These are phyloP conservation scores for Fusarium circinatum DNA, from an alignment of 2,329 filamentous ascomycete genomes.

Conservation along the genomic window DNA sequence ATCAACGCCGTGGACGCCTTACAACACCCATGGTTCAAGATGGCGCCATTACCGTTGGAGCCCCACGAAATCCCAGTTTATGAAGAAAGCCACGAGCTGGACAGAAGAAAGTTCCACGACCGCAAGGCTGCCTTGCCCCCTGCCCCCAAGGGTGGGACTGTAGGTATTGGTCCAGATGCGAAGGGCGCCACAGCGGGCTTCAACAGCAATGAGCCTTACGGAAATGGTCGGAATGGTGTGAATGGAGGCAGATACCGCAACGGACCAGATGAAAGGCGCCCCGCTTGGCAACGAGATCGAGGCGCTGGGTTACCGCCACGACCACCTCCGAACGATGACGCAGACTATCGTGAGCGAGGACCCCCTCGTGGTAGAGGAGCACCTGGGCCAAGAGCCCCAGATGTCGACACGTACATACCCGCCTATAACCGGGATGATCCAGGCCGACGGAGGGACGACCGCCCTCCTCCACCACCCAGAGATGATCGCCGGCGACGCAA, in stretches of 20 bases:
- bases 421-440: conserved; percentile 54
- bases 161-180: conserved; percentile 75
- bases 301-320: conserved; percentile 60
- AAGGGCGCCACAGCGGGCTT: conserved; percentile 59
- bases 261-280: conserved; percentile 58
- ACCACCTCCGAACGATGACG: conserved; percentile 48
- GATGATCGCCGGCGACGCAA: conserved; percentile 48
- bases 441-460: conserved; percentile 50
- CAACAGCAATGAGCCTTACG: conserved; percentile 62
- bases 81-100: conserved; percentile 96
- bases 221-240: conserved; percentile 57
- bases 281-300: conserved; percentile 66
- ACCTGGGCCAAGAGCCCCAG: conserved; percentile 46
- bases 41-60: conserved; percentile 78
- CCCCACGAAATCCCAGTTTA: conserved; percentile 91
- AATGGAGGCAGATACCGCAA: conserved; percentile 58
- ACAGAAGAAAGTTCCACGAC: conserved; percentile 88
- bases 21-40: conserved; percentile 90
- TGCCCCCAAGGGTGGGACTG: conserved; percentile 89
- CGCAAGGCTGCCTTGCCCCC: conserved; percentile 87
- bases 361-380: conserved; percentile 47
- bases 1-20: conserved; percentile 95
- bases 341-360: conserved; percentile 53
- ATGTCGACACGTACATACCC: conserved; percentile 63
- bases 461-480: conserved; percentile 35